phyloP scores from a whole-genome alignment of 192 early-diverging fungal species.

The Podila epigama region DNA sequence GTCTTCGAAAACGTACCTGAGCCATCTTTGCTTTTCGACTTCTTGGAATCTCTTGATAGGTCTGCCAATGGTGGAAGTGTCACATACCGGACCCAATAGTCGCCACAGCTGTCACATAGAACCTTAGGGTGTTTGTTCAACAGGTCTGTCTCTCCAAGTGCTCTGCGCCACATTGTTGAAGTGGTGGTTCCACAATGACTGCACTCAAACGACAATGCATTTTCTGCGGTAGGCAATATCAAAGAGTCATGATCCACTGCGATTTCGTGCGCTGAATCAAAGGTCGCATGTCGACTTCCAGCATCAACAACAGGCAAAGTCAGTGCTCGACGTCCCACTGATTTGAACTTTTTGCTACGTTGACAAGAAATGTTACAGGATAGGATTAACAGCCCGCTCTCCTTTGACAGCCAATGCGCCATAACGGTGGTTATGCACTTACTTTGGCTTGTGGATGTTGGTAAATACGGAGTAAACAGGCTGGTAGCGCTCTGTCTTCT shows the following conservation, averaged over 20 bases:
- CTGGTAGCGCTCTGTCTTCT: constrained; percentile 63
- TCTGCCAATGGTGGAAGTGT: constrained; percentile 46
- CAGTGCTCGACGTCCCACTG: constrained; percentile 22
- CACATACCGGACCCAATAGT: constrained; percentile 66
- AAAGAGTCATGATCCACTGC: constrained; percentile 39
- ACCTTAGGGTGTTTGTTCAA: constrained; percentile 49
- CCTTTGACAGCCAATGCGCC: neutral
- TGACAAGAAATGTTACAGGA: neutral
- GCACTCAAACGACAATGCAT: constrained; percentile 38
- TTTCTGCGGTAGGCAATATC: constrained; percentile 30
- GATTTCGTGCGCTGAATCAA: constrained; percentile 28
- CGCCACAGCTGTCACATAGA: constrained; percentile 61
- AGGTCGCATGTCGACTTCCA: constrained; percentile 33
- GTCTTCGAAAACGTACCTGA: too few relatives aligned
- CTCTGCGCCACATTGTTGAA: constrained; percentile 46
- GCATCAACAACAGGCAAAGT: constrained; percentile 23
- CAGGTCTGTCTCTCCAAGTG: constrained; percentile 51
- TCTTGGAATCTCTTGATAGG: constrained; percentile 20
- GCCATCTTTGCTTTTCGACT: constrained; percentile 16
- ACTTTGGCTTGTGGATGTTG: constrained; percentile 63
- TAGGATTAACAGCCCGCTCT: neutral
- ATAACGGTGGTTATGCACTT: constrained; percentile 11
- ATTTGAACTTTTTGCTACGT: constrained; percentile 57
- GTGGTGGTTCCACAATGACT: constrained; percentile 49
- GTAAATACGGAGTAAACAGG: constrained; percentile 69